Evolutionary conservation across 805 yeast genomes (phyloP), one percentile per base, ranked within the genome.

Genomic region (Novakomyces olei): DNA sequence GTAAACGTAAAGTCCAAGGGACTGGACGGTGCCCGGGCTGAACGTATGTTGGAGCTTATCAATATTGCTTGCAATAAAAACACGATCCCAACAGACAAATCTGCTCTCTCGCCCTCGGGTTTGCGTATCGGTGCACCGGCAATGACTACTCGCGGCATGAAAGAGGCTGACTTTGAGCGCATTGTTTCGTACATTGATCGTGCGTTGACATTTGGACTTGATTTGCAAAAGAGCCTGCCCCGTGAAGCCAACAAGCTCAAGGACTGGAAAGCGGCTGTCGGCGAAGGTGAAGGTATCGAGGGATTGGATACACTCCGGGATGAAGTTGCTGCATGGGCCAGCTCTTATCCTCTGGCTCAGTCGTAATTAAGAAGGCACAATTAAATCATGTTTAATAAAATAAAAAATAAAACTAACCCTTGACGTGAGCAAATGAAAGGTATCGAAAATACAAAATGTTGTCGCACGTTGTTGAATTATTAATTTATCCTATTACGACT

Each of bases 61-160:
- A 83, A 83, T 63, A 80, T 85, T 53, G 95, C 96, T 31, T 76
- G 83, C 42, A 85, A 85, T 64, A 85, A 85, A 59, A 85, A 85
- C 65, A 75, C 96, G 32, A 77, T 85, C 43, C 95, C 95, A 38
- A 92, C 93, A 47, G 98, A 85, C 58, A 75, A 71, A 56, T 78
- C 93, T 29, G 98, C 98, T 22, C 64, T 85, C 39, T 80, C 78
- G 52, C 98, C 98, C 48, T 79, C 91, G 39, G 98, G 98, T 46
- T 62, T 85, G 42, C 76, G 98, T 63, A 75, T 85, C 39, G 98
- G 98, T 46, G 78, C 96, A 12, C 98, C 98, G 37, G 96, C 96
- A 30, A 85, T 85, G 96, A 75, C 95, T 36, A 80, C 95, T 34
- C 73, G 98, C 61, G 95, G 94, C 30, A 74, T 85, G 49, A 68